A percentile compares a stretch with the other conserved stretches of the same genome.
phyloP scores from a whole-genome alignment of 345 rosid genomes.

The Eucalyptus camaldulensis region DNA sequence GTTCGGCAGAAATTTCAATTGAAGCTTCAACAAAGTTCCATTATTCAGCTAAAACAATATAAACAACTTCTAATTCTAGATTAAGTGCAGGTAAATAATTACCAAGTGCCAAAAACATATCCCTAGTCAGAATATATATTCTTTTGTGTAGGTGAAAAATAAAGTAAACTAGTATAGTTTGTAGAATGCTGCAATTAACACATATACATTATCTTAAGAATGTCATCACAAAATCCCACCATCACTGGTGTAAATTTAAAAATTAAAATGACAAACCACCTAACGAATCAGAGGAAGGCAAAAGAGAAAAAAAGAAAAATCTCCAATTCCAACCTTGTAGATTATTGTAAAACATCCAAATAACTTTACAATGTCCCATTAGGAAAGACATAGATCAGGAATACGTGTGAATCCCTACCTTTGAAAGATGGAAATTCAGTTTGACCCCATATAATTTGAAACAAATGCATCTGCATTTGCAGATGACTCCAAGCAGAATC shows the following conservation, averaged over 20 bases:
- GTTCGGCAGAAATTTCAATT: neutral
- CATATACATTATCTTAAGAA: neutral
- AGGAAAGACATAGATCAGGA: no score
- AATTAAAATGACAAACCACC: no score
- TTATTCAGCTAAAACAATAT: neutral
- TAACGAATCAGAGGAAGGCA: no score
- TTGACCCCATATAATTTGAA: constrained; percentile 20
- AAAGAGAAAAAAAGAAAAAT: no score
- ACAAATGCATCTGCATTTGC: constrained; percentile 27
- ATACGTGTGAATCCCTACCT: constrained; percentile 29
- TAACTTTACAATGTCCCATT: no score
- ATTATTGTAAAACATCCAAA: no score
- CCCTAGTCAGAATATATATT: neutral
- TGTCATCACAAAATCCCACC: neutral
- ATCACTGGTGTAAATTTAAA: no score
- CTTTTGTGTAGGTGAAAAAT: neutral
- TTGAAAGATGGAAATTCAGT: constrained; percentile 34
- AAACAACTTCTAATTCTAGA: neutral
- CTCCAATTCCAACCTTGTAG: no score
- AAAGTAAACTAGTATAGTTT: neutral
- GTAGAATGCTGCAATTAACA: neutral
- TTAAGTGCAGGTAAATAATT: neutral
- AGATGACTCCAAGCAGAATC: constrained; percentile 18
- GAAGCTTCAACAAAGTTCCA: neutral
- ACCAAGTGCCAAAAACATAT: neutral